phyloP scores from a whole-genome alignment of 345 rosid genomes.

The Iberis pinnata region DNA sequence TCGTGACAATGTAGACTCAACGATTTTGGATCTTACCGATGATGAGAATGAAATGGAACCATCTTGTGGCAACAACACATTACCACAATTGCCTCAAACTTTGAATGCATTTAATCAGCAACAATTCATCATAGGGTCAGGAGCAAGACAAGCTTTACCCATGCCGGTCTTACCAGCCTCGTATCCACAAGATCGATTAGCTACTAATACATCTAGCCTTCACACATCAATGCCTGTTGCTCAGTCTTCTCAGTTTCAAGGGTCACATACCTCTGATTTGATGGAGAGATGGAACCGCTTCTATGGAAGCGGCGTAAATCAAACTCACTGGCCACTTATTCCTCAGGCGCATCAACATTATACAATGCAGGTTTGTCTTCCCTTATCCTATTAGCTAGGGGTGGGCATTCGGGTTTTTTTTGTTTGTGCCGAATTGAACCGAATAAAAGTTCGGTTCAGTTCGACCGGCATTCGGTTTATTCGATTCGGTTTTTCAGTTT shows the following conservation, averaged over 20 bases:
- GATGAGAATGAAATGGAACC: conserved; percentile 39
- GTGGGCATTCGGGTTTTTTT: too few species aligned
- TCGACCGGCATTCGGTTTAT: too few species aligned
- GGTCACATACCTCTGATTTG: conserved; percentile 18
- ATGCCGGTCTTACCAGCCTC: conserved; percentile 33
- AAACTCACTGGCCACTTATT: conserved; percentile 25
- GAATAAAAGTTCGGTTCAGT: too few species aligned
- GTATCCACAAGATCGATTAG: conserved; percentile 16
- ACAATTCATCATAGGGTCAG: conserved; percentile 41
- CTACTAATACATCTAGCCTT: conserved; percentile 6
- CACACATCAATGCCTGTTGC: conserved; percentile 17
- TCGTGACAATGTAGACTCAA: conserved; percentile 22
- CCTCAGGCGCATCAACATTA: conserved; percentile 32
- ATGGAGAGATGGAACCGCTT: conserved; percentile 30
- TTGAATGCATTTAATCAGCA: conserved; percentile 25
- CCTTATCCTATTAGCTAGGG: background rate
- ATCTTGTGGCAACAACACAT: conserved; percentile 22
- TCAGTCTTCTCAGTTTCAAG: conserved; percentile 1
- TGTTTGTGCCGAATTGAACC: too few species aligned
- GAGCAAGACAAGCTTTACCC: conserved; percentile 52
- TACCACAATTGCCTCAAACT: conserved; percentile 35
- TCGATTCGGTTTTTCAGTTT: too few species aligned
- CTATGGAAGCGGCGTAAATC: conserved; percentile 8
- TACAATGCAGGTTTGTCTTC: conserved; percentile 35
- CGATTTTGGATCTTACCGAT: conserved; percentile 56